phyloP scores from a whole-genome alignment of 225 moss, liverwort and hornwort genomes.

The Straminergon stramineum region DNA sequence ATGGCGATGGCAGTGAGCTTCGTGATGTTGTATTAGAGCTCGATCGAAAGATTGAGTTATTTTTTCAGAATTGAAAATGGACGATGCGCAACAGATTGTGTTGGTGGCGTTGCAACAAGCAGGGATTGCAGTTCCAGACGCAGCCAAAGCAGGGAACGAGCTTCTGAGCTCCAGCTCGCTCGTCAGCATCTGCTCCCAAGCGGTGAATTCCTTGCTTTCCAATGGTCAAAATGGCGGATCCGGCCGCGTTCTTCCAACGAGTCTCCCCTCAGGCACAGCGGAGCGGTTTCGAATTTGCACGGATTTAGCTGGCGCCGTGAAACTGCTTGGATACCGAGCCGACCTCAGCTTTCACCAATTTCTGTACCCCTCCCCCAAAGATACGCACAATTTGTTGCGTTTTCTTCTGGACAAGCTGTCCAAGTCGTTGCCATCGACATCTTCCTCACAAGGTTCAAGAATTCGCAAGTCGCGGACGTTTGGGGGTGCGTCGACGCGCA shows the following conservation, averaged over 20 bases:
- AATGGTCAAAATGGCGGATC: background rate
- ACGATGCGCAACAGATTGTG: conserved; percentile 61
- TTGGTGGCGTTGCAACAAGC: conserved; percentile 59
- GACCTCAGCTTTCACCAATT: conserved; percentile 66
- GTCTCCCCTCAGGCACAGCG: conserved; percentile 32
- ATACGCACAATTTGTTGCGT: conserved; percentile 76
- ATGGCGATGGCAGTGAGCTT: background rate
- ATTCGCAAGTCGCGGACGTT: conserved; percentile 40
- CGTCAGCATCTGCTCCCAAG: conserved; percentile 46
- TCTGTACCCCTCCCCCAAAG: conserved; percentile 75
- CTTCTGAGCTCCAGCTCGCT: conserved; percentile 33
- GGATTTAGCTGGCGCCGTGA: conserved; percentile 42
- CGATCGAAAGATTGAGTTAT: background rate
- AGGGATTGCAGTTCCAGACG: conserved; percentile 36
- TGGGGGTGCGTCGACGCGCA: conserved; percentile 3
- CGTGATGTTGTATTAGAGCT: background rate
- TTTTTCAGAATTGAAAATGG: conserved; percentile 10
- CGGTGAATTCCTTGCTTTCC: conserved; percentile 17
- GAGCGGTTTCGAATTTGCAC: conserved; percentile 53
- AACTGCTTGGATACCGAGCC: conserved; percentile 35
- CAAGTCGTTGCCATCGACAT: conserved; percentile 20
- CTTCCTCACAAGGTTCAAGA: conserved; percentile 28
- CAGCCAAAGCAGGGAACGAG: conserved; percentile 23
- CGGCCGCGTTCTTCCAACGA: background rate
- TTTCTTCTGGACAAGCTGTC: conserved; percentile 91